Conservation (phyloP, 2,329 filamentous ascomycete genomes). For the Fusarium scirpi region DNA sequence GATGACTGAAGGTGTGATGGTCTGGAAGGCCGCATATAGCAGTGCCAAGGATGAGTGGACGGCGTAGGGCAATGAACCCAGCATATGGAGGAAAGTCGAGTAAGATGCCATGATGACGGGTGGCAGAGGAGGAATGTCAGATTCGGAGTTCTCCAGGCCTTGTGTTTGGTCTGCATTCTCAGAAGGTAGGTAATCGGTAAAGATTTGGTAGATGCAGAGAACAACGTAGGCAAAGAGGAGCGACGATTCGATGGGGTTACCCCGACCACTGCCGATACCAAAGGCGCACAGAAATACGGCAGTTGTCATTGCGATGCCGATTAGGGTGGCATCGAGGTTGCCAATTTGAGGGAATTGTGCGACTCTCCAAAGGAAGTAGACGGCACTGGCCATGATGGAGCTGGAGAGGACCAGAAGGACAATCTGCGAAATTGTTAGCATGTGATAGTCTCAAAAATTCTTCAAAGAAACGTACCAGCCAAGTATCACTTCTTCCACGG, state of each 20-base stretch:
- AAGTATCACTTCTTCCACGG: constrained; percentile 90
- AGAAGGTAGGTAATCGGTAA: constrained; percentile 95
- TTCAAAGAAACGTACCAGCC: constrained; percentile 77
- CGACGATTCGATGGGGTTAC: constrained; percentile 95
- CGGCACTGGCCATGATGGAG: constrained; percentile 89
- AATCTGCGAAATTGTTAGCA: constrained; percentile 73
- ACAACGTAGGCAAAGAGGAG: constrained; percentile 96
- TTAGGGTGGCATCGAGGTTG: constrained; percentile 91
- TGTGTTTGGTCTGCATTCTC: constrained; percentile 68
- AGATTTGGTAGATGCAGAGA: constrained; percentile 99
- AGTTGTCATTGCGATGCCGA: constrained; percentile 91
- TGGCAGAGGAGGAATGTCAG: constrained; percentile 95
- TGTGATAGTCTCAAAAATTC: background rate
- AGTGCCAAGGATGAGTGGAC: constrained; percentile 87
- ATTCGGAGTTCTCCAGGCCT: constrained; percentile 67
- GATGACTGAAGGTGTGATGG: constrained; percentile 94
- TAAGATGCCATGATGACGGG: constrained; percentile 99
- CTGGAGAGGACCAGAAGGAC: constrained; percentile 87
- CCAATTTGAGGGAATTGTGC: constrained; percentile 93
- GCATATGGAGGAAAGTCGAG: constrained; percentile 85
- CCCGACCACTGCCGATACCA: constrained; percentile 92
- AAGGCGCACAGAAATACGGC: constrained; percentile 93
- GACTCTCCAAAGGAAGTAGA: constrained; percentile 97
- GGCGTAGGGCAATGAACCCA: constrained; percentile 85
- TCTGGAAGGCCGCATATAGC: constrained; percentile 91